These are phyloP conservation scores for Sphenostylis stenocarpa DNA, from an alignment of 306 rosid species.

Conservation along the genomic window DNA sequence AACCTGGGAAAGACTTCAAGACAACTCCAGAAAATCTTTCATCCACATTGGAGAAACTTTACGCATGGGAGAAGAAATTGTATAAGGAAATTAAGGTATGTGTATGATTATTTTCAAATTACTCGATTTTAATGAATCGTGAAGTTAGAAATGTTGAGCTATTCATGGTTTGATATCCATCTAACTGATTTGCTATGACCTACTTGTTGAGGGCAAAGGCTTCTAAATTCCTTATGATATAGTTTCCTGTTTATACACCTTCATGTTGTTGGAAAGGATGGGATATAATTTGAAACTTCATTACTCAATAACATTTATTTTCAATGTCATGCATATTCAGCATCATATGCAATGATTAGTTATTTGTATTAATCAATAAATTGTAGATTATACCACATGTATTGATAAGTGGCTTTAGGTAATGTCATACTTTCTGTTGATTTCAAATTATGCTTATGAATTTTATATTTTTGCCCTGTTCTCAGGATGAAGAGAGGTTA, in stretches of 20 bases:
- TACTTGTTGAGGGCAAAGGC: not conserved
- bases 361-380: not conserved
- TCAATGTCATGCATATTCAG: slow-evolving; percentile 5
- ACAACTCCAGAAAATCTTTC: slow-evolving; percentile 68
- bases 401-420: not conserved
- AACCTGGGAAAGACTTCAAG: slow-evolving; percentile 56
- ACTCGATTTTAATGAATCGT: not conserved
- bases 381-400: not conserved
- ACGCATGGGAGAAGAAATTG: slow-evolving; percentile 94
- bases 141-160: not conserved
- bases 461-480: slow-evolving; percentile 27
- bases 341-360: not conserved
- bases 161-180: slow-evolving; percentile 9
- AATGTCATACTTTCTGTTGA: slow-evolving; percentile 2
- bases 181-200: slow-evolving; percentile 6
- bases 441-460: slow-evolving; percentile 25
- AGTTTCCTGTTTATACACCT: not conserved
- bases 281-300: slow-evolving; percentile 13
- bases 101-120: slow-evolving; percentile 1
- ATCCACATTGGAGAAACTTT: slow-evolving; percentile 79
- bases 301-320: not conserved
- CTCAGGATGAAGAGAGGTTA: slow-evolving; percentile 90
- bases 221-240: not conserved
- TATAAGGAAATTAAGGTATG: slow-evolving; percentile 93
- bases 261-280: not conserved